Base-by-base conservation (phyloP, 441 rosid genomes). In the Euphorbia celastroides region DNA sequence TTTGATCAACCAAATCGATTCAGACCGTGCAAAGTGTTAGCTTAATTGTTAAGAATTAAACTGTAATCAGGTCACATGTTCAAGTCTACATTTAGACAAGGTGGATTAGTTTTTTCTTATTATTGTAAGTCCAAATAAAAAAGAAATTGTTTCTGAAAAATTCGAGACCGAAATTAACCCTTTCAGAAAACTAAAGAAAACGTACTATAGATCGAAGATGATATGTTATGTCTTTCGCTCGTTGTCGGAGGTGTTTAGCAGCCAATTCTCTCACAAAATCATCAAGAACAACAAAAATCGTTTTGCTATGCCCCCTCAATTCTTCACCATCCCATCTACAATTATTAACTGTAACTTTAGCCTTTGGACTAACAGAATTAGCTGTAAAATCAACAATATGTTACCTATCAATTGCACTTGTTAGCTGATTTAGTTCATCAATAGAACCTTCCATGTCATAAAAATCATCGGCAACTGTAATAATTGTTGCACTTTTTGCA, bases 401-500 rank as follows among this genome's bases (percentile, higher is more conserved):
- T n/a, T 70, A 86, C 93, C 86, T 81, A 65, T 30, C 34, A 64
- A 89, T 65, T 14, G 90, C 88, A 22, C 70, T 69, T 1, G 84
- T 74, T 59, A 89, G 88, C 23, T 65, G 64, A 67, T 74, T 61
- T 69, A 89, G 60, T 12, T 89, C 86, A 55, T 79, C 41, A 1
- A 74, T 2, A 64, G 85, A 87, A 69, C 82, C 96, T 81, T 71
- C 68, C 57, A 62, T 72, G 57, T 89, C 91, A 19, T 75, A 87
- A 57, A 83, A 87, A 73, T 87, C 96, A 75, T 89, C 96, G 3
- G 93, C 85, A 9, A 85, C 77, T 0, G 96, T 89, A 32, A 87
- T 70, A 7, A 89, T 19, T 11, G 77, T 75, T 0, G 75, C 93
- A 57, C 81, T 59, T 69, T 89, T 89, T 5, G 90, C 80, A 2